These are phyloP conservation scores for Calocybe indica DNA, from an alignment of 768 basidiomycete species.

Conservation along the genomic window DNA sequence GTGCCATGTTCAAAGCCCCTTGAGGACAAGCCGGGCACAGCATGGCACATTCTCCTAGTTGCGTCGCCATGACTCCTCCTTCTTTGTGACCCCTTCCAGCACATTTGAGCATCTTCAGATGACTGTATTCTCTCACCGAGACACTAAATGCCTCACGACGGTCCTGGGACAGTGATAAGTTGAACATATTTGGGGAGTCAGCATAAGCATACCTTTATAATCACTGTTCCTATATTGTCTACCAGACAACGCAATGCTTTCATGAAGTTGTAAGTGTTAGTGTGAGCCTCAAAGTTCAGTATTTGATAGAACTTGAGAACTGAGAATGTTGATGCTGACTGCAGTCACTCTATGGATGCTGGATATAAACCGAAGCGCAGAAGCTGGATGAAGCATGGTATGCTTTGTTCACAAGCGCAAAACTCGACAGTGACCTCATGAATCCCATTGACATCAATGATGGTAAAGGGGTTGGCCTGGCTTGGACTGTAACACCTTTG, in stretches of 20 bases:
- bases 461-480: constrained; percentile 11
- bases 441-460: constrained; percentile 20
- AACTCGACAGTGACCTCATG: constrained; percentile 22
- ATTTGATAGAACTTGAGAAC: constrained; percentile 19
- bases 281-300: constrained; percentile 21
- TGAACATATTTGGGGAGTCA: background rate
- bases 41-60: constrained; percentile 19
- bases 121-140: constrained; percentile 14
- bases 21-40: constrained; percentile 30
- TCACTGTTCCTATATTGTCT: constrained; percentile 15
- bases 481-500: constrained; percentile 2
- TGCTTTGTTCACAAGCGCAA: constrained; percentile 18
- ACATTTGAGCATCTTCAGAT: constrained; percentile 20
- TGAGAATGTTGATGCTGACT: constrained; percentile 19
- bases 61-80: constrained; percentile 10
- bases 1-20: constrained; percentile 20
- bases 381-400: constrained; percentile 18
- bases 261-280: constrained; percentile 20
- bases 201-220: constrained; percentile 8
- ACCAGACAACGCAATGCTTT: constrained; percentile 14
- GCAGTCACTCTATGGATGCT: constrained; percentile 14
- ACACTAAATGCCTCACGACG: constrained; percentile 14
- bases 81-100: constrained; percentile 18
- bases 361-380: constrained; percentile 19
- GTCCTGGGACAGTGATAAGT: constrained; percentile 4